These are phyloP conservation scores for Hymenoscyphus repandus DNA, from an alignment of 2,329 filamentous ascomycete genomes.

Conservation along the genomic window DNA sequence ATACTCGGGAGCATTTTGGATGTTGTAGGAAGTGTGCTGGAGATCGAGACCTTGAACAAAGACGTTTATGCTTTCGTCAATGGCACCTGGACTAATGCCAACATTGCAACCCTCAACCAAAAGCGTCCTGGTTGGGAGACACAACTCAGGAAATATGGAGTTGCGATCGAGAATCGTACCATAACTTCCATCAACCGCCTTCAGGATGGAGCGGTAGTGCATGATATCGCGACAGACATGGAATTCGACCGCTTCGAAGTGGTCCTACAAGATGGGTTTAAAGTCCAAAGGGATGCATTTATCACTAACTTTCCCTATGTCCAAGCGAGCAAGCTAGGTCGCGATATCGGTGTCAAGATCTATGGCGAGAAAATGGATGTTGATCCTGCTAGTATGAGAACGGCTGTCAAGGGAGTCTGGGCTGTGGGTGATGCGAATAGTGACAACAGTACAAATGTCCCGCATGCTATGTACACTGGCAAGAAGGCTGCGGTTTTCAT, in stretches of 20 bases:
- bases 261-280: conserved; percentile 42
- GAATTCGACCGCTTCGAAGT: conserved; percentile 53
- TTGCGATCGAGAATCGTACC: conserved; percentile 51
- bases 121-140: conserved; percentile 41
- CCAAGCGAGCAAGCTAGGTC: conserved; percentile 44
- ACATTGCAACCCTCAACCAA: conserved; percentile 35
- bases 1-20: conserved; percentile 43
- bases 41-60: conserved; percentile 49
- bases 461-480: conserved; percentile 54
- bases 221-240: conserved; percentile 7
- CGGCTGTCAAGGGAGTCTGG: conserved; percentile 50
- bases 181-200: conserved; percentile 46
- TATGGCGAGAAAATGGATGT: conserved; percentile 10
- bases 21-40: conserved; percentile 41
- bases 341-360: conserved; percentile 35
- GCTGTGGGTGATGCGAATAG: conserved; percentile 56
- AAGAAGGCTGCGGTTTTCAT: conserved; percentile 53
- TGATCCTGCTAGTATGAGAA: conserved; percentile 24
- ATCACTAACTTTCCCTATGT: conserved; percentile 43
- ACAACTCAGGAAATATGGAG: conserved; percentile 45
- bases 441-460: conserved; percentile 55
- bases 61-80: conserved; percentile 43
- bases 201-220: conserved; percentile 25
- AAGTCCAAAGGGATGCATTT: conserved; percentile 46
- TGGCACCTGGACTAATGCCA: conserved; percentile 47